A percentile compares a stretch with the other conserved stretches of the same genome.
Evolutionary conservation across 495 filamentous ascomycete genomes (phyloP).

Genomic region (Cercophora sp.): DNA sequence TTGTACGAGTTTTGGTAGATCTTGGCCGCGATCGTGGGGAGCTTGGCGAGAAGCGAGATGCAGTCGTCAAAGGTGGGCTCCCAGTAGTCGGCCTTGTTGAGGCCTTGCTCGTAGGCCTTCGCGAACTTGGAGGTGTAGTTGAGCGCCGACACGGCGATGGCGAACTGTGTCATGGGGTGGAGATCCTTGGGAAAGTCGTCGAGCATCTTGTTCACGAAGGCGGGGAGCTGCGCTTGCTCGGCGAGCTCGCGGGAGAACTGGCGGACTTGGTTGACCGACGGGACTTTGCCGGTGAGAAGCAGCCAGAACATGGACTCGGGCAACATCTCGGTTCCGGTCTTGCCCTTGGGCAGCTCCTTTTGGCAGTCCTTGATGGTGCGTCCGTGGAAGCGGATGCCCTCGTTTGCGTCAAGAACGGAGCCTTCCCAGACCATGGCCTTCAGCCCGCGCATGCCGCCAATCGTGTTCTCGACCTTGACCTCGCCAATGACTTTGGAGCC

Average conservation of each 20-base stretch:
- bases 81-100: conserved; percentile 96
- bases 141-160: conserved; percentile 87
- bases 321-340: conserved; percentile 94
- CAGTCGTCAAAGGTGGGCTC: conserved; percentile 96
- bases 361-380: conserved; percentile 98
- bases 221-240: conserved; percentile 78
- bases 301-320: conserved; percentile 99
- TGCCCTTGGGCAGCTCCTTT: conserved; percentile 86
- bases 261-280: conserved; percentile 75
- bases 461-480: conserved; percentile 86
- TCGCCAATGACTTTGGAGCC: conserved; percentile 82
- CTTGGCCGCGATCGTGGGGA: conserved; percentile 92
- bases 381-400: conserved; percentile 98
- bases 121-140: conserved; percentile 92
- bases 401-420: conserved; percentile 91
- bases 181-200: conserved; percentile 83
- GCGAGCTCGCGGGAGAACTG: conserved; percentile 79
- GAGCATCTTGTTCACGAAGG: conserved; percentile 80
- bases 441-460: conserved; percentile 95
- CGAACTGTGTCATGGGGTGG: conserved; percentile 97
- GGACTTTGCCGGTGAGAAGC: conserved; percentile 87
- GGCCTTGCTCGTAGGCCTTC: conserved; percentile 82
- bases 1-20: conserved; percentile 90
- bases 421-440: conserved; percentile 99
- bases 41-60: conserved; percentile 90